Conservation (phyloP, 2,329 filamentous ascomycete genomes). For the Ambrosiella xylebori region DNA sequence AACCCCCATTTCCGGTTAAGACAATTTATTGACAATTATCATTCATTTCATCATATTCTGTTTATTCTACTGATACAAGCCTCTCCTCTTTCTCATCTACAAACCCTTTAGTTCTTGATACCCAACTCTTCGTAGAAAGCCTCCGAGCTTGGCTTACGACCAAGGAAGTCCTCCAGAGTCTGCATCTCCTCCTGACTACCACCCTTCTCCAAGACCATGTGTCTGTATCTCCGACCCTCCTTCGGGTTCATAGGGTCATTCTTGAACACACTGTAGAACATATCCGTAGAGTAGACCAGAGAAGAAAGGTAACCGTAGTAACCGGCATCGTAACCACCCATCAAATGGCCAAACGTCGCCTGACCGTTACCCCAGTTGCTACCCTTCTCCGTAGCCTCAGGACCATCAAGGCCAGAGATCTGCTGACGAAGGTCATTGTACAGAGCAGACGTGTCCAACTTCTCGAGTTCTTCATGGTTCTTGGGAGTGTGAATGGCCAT, state of each 20-base stretch:
- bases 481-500: slow-evolving; percentile 62
- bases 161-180: slow-evolving; percentile 61
- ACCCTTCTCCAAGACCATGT: slow-evolving; percentile 61
- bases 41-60: neutral
- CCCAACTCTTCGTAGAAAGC: slow-evolving; percentile 69
- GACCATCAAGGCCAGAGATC: slow-evolving; percentile 57
- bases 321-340: slow-evolving; percentile 70
- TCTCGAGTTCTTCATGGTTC: slow-evolving; percentile 50
- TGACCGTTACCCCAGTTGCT: slow-evolving; percentile 58
- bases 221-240: slow-evolving; percentile 58
- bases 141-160: slow-evolving; percentile 57
- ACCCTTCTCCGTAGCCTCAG: slow-evolving; percentile 32
- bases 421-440: slow-evolving; percentile 60
- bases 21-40: neutral
- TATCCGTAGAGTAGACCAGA: slow-evolving; percentile 68
- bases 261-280: slow-evolving; percentile 71
- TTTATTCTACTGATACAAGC: neutral
- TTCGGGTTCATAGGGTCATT: slow-evolving; percentile 59
- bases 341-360: slow-evolving; percentile 66
- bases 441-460: slow-evolving; percentile 43
- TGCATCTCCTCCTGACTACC: slow-evolving; percentile 69
- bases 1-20: neutral
- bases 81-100: neutral
- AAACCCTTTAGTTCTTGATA: slow-evolving; percentile 9
- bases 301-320: slow-evolving; percentile 65